phyloP scores from a whole-genome alignment of 495 filamentous ascomycete genomes.

The Penicillium dipodomyicola region DNA sequence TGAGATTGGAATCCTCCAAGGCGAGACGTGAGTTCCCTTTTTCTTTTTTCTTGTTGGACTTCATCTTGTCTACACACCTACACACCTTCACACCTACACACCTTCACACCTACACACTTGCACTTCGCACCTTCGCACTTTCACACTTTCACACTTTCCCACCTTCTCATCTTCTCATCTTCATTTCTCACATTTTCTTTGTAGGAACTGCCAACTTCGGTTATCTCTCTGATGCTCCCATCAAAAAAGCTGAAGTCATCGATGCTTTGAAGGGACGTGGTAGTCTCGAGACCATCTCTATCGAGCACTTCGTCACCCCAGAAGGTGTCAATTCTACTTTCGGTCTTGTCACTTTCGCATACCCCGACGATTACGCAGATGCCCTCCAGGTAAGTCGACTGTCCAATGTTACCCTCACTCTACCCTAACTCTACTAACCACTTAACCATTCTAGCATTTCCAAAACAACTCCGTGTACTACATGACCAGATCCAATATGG shows the following conservation, averaged over 20 bases:
- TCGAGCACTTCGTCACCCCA: background rate
- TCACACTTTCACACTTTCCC: background rate
- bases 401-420: background rate
- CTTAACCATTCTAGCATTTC: background rate
- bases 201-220: constrained; percentile 4
- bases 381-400: background rate
- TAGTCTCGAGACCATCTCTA: background rate
- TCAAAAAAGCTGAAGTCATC: background rate
- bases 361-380: constrained; percentile 1
- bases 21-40: constrained; percentile 1
- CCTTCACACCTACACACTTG: background rate
- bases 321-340: background rate
- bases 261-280: background rate
- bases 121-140: background rate
- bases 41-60: background rate
- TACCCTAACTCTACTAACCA: background rate
- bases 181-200: background rate
- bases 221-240: background rate
- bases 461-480: background rate
- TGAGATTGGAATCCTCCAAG: constrained; percentile 2
- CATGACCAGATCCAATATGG: background rate
- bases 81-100: background rate
- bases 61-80: background rate
- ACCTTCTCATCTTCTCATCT: background rate
- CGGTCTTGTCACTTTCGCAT: constrained; percentile 4